A percentile compares a stretch with the other conserved stretches of the same genome.
phyloP scores from a whole-genome alignment of 768 basidiomycete species.

The Gloeophyllum trabeum region DNA sequence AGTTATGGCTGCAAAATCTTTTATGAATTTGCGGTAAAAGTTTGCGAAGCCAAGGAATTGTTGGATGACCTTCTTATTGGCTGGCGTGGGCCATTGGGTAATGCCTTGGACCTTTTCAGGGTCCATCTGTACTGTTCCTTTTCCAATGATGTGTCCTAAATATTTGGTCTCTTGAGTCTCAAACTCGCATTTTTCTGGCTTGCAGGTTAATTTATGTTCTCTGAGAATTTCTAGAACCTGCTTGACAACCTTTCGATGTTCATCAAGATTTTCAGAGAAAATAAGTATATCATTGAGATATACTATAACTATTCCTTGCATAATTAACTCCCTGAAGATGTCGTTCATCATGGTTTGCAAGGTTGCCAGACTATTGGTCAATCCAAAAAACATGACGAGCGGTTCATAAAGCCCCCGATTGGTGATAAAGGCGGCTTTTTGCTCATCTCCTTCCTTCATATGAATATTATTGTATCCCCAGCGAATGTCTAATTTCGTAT shows the following conservation, averaged over 20 bases:
- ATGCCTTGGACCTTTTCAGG: constrained; percentile 13
- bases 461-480: constrained; percentile 18
- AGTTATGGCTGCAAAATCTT: too few relatives aligned
- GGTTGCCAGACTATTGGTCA: constrained; percentile 15
- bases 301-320: constrained; percentile 14
- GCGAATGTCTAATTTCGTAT: constrained; percentile 17
- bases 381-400: too few relatives aligned
- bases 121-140: constrained; percentile 12
- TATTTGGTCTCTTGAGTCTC: constrained; percentile 11
- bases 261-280: constrained; percentile 10
- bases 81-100: constrained; percentile 14
- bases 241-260: constrained; percentile 4
- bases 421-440: constrained; percentile 19
- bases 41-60: constrained; percentile 15
- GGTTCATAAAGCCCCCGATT: constrained; percentile 17
- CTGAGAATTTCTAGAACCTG: constrained; percentile 11
- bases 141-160: constrained; percentile 12
- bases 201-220: constrained; percentile 9
- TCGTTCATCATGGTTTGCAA: constrained; percentile 16
- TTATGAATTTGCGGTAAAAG: not conserved
- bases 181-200: too few relatives aligned
- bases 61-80: constrained; percentile 11
- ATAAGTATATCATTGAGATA: constrained; percentile 23
- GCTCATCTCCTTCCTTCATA: constrained; percentile 15
- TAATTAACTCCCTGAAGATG: constrained; percentile 19